Evolutionary conservation across 306 rosid species (phyloP).

Genomic region (Vicia villosa): DNA sequence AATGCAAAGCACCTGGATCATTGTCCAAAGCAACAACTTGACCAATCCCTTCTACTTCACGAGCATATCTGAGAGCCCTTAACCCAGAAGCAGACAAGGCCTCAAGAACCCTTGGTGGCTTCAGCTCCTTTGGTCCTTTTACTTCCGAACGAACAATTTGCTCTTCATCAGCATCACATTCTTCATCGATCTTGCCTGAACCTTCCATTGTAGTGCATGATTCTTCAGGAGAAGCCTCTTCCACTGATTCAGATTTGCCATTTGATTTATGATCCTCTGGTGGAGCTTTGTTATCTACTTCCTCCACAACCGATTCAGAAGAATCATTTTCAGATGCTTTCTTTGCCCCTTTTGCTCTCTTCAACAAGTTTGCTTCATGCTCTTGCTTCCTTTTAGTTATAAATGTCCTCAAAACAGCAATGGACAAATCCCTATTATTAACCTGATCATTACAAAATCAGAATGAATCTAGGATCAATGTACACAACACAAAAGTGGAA

Average conservation of each 20-base stretch:
- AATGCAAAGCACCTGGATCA: constrained; percentile 67
- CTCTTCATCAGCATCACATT: constrained; percentile 45
- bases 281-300: constrained; percentile 42
- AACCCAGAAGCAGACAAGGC: constrained; percentile 97
- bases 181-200: constrained; percentile 45
- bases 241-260: constrained; percentile 51
- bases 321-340: constrained; percentile 52
- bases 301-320: constrained; percentile 53
- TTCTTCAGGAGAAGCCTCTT: constrained; percentile 56
- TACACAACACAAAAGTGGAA: neutral
- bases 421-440: constrained; percentile 90
- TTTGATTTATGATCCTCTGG: constrained; percentile 47
- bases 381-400: constrained; percentile 69
- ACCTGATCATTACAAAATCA: constrained; percentile 58
- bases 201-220: constrained; percentile 49
- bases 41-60: constrained; percentile 90
- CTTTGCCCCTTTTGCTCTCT: constrained; percentile 50
- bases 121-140: constrained; percentile 57
- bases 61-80: constrained; percentile 95
- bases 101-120: constrained; percentile 93
- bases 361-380: constrained; percentile 62
- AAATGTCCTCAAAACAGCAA: constrained; percentile 90
- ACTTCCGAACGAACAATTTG: constrained; percentile 47
- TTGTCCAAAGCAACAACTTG: constrained; percentile 96
- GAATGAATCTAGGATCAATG: constrained; percentile 24